Base-by-base conservation (phyloP, 169 alveolate genomes). In the Plasmodium yoelii region DNA sequence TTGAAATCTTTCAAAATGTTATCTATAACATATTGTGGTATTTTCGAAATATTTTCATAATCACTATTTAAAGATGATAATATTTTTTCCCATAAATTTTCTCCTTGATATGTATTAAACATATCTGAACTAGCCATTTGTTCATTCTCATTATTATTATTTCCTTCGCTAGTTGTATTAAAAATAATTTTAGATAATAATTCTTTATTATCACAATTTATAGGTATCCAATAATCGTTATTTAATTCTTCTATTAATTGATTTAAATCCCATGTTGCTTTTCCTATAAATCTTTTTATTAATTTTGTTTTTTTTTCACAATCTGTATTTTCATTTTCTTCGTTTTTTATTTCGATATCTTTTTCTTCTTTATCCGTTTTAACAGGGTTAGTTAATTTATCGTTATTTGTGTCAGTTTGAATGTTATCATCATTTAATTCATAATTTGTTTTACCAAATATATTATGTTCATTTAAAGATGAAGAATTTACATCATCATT, bases 181-280 rank as follows among this genome's bases (percentile, higher is more conserved):
- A 80, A 80, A 55, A 80, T 80, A 5, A 80, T 80, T 13, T 70
- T 51, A 13, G 90, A 80, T 46, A 80, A 59, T 51, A 80, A 67
- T 5, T 80, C 82, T 49, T 67, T 80, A 70, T 59, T 67, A 13
- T 80, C 73, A 24, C 90, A 80, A 46, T 80, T 67, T 15, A 80
- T 46, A 22, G 90, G 73, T 42, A 80, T 80, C 90, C 90, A 80
- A n/a, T 80, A 80, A 28, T 80, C 72, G 39, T 80, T 80, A 18
- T 80, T 80, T 59, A 80, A 57, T 28, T 80, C 90, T 8, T 80
- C 90, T 44, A 65, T 55, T 22, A 80, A 49, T 44, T 80, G 90
- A 18, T 80, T 67, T 24, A 80, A 15, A 44, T 80, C 90, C 90
- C 90, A 80, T 1, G 90, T 80, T 2, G 90, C 82, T 4, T 80